phyloP scores from a whole-genome alignment of 2,329 filamentous ascomycete genomes.

The Aspergillus carbonarius region DNA sequence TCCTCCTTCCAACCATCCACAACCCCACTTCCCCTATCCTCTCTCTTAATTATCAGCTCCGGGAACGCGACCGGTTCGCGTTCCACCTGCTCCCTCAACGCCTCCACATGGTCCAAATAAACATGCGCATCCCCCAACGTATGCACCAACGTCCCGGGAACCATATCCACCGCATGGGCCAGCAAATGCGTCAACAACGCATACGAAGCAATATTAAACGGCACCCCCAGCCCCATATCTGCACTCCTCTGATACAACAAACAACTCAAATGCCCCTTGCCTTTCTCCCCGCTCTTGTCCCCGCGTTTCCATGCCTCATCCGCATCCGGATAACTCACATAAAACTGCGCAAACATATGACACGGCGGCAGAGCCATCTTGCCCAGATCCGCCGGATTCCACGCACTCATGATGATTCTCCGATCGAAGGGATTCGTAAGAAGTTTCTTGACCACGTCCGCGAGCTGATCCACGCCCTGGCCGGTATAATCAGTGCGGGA shows the following conservation, averaged over 20 bases:
- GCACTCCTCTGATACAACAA: slow-evolving; percentile 91
- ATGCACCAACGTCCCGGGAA: slow-evolving; percentile 85
- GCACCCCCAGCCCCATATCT: slow-evolving; percentile 95
- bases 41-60: slow-evolving; percentile 67
- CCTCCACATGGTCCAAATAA: slow-evolving; percentile 88
- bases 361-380: slow-evolving; percentile 93
- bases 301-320: slow-evolving; percentile 24
- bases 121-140: slow-evolving; percentile 99
- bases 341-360: slow-evolving; percentile 98
- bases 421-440: slow-evolving; percentile 82
- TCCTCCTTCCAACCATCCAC: slow-evolving; percentile 90
- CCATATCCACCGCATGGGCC: slow-evolving; percentile 78
- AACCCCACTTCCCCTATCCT: slow-evolving; percentile 72
- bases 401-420: slow-evolving; percentile 84
- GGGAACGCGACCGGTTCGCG: slow-evolving; percentile 82
- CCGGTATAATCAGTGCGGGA: slow-evolving; percentile 78
- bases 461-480: slow-evolving; percentile 88
- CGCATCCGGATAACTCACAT: slow-evolving; percentile 69
- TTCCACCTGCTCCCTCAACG: slow-evolving; percentile 74
- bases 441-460: slow-evolving; percentile 84
- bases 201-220: slow-evolving; percentile 97
- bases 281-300: slow-evolving; percentile 18
- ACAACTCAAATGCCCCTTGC: slow-evolving; percentile 74
- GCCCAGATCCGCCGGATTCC: slow-evolving; percentile 84
- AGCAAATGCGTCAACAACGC: slow-evolving; percentile 94